Evolutionary conservation across 2,329 filamentous ascomycete species (phyloP).

Genomic region (Fonsecaea erecta): DNA sequence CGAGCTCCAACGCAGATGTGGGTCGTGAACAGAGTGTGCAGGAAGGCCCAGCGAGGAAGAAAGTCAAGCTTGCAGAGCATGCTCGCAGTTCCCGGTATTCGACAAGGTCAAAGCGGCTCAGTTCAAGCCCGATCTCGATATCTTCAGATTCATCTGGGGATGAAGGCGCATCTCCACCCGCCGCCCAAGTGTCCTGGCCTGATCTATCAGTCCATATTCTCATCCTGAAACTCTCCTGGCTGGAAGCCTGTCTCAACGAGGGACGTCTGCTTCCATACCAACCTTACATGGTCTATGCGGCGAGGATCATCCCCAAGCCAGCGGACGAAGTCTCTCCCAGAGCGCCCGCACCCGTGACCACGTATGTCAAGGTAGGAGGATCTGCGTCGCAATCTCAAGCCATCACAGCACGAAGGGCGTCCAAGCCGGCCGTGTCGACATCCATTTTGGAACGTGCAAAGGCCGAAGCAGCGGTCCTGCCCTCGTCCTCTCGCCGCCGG

Average conservation of each 20-base stretch:
- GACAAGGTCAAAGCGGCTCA: constrained; percentile 8
- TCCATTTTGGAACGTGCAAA: constrained; percentile 60
- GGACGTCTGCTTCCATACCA: constrained; percentile 52
- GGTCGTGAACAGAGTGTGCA: background rate
- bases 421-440: constrained; percentile 10
- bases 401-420: background rate
- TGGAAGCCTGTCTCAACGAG: constrained; percentile 53
- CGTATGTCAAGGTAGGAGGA: constrained; percentile 26
- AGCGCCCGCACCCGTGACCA: constrained; percentile 4
- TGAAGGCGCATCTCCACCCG: background rate
- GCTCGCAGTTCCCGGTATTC: constrained; percentile 22
- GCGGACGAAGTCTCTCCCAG: constrained; percentile 29
- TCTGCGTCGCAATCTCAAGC: constrained; percentile 5
- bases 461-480: constrained; percentile 47
- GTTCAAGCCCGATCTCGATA: constrained; percentile 16
- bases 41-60: constrained; percentile 23
- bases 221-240: constrained; percentile 61
- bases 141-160: constrained; percentile 19
- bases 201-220: constrained; percentile 47
- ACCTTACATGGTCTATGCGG: constrained; percentile 59
- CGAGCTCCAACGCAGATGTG: background rate
- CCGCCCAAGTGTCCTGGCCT: constrained; percentile 24
- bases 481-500: constrained; percentile 35
- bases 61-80: constrained; percentile 8
- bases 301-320: constrained; percentile 49